Percentiles rank a stretch among this genome's conserved stretches.
Conservation (phyloP, 805 yeast genomes). For the Vanderwaltozyma tropicalis region DNA sequence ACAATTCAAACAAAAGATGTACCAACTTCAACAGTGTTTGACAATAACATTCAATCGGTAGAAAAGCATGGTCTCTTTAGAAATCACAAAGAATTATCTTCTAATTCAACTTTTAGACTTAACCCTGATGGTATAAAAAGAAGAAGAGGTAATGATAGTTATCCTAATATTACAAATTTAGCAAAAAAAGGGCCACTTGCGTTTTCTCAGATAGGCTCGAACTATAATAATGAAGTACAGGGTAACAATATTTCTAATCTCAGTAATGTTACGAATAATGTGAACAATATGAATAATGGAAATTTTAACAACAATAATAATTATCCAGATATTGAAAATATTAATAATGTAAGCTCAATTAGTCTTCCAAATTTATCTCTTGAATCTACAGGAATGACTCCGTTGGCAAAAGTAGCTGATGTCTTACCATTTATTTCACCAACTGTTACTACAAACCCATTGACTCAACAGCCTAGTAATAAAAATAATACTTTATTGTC, state of each 20-base stretch:
- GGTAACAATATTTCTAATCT: no score
- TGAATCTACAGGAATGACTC: slow-evolving; percentile 14
- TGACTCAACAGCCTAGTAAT: not conserved
- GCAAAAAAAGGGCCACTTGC: no score
- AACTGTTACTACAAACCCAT: not conserved
- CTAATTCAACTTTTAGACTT: slow-evolving; percentile 14
- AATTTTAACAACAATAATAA: not conserved
- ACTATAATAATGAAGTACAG: no score
- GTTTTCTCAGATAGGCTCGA: no score
- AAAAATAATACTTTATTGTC: no score
- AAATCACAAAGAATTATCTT: not conserved
- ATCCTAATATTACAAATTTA: not conserved
- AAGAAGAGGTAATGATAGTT: slow-evolving; percentile 8
- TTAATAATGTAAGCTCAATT: slow-evolving; percentile 3
- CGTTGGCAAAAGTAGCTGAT: slow-evolving; percentile 1
- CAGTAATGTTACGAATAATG: no score
- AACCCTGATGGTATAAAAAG: slow-evolving; percentile 27
- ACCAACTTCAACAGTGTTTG: not conserved
- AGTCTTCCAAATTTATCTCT: slow-evolving; percentile 15
- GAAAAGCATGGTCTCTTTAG: not conserved
- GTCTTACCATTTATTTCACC: not conserved
- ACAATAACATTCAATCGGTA: not conserved
- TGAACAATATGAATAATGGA: not conserved
- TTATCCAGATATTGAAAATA: not conserved
- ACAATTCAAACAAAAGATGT: not conserved